Evolutionary conservation across 2,329 filamentous ascomycete genomes (phyloP).

Genomic region (Uncinocarpus reesii): DNA sequence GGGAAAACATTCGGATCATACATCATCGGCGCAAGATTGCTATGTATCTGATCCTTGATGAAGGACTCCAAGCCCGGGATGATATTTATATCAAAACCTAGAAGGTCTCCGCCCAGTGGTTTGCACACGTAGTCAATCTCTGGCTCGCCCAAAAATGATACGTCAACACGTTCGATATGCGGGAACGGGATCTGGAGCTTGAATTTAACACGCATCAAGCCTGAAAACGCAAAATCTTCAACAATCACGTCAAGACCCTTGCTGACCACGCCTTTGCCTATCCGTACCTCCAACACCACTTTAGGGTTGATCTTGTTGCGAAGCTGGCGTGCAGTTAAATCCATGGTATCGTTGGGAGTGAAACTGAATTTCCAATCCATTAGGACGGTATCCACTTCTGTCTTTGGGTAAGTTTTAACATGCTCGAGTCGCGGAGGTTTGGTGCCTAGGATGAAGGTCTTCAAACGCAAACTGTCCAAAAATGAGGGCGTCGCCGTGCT

Average conservation of each 20-base stretch:
- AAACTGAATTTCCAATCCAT: conserved; percentile 99
- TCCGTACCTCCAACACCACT: conserved; percentile 82
- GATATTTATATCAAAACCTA: conserved; percentile 98
- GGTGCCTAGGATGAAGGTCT: conserved; percentile 83
- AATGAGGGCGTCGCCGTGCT: conserved; percentile 87
- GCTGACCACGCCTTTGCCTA: conserved; percentile 93
- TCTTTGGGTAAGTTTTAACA: conserved; percentile 95
- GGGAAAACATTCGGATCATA: conserved; percentile 96
- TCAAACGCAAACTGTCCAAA: conserved; percentile 84
- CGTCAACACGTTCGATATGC: conserved; percentile 86
- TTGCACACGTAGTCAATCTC: conserved; percentile 97
- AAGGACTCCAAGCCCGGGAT: conserved; percentile 89
- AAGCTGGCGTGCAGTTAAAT: conserved; percentile 80
- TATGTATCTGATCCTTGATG: conserved; percentile 93
- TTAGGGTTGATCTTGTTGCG: conserved; percentile 97
- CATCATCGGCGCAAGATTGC: conserved; percentile 92
- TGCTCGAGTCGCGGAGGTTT: conserved; percentile 95
- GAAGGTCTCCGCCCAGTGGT: conserved; percentile 83
- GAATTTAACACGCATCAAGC: conserved; percentile 92
- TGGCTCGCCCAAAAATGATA: conserved; percentile 84
- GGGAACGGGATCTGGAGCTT: conserved; percentile 95
- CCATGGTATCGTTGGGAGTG: conserved; percentile 84
- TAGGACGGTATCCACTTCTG: conserved; percentile 85
- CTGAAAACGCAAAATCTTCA: conserved; percentile 92
- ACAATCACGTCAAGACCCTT: conserved; percentile 97